phyloP scores from a whole-genome alignment of 495 filamentous ascomycete genomes.

The Darksidea phi region DNA sequence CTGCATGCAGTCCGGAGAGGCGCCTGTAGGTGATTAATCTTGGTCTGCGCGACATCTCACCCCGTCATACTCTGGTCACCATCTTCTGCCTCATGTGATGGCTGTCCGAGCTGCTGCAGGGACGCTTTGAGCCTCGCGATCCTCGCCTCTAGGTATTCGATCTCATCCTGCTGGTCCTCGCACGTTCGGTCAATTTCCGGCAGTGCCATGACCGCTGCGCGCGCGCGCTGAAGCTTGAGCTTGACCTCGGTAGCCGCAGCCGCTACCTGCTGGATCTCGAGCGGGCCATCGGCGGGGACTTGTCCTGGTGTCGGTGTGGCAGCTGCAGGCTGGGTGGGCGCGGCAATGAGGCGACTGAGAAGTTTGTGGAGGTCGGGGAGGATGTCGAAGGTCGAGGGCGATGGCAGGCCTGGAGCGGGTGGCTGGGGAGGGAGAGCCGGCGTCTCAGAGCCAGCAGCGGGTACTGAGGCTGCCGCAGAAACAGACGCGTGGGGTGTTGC shows the following conservation, averaged over 20 bases:
- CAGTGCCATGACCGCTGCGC: slow-evolving; percentile 62
- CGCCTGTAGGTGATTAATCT: slow-evolving; percentile 4
- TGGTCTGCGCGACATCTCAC: slow-evolving; percentile 12
- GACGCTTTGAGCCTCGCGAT: slow-evolving; percentile 39
- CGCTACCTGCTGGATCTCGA: slow-evolving; percentile 76
- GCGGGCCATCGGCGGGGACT: slow-evolving; percentile 37
- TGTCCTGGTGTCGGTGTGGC: slow-evolving; percentile 21
- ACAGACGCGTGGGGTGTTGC: slow-evolving; percentile 28
- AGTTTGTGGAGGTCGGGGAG: slow-evolving; percentile 78
- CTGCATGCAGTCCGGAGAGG: slow-evolving; percentile 16
- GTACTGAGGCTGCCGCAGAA: slow-evolving; percentile 17
- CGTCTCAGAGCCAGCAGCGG: slow-evolving; percentile 17
- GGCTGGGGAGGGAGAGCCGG: slow-evolving; percentile 15
- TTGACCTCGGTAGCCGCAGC: slow-evolving; percentile 71
- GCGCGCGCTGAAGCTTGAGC: slow-evolving; percentile 76
- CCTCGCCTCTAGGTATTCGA: slow-evolving; percentile 66
- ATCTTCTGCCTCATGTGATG: slow-evolving; percentile 4
- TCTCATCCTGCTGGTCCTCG: slow-evolving; percentile 78
- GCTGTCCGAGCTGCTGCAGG: slow-evolving; percentile 30
- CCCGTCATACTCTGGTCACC: slow-evolving; percentile 28
- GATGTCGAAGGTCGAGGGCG: slow-evolving; percentile 71
- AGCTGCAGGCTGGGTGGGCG: slow-evolving; percentile 31
- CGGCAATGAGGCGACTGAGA: slow-evolving; percentile 66
- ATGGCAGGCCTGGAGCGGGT: slow-evolving; percentile 43
- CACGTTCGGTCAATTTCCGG: slow-evolving; percentile 73